A percentile compares a stretch with the other conserved stretches of the same genome.
Evolutionary conservation across 148 eudicot species (phyloP).

Genomic region (Silene conica): DNA sequence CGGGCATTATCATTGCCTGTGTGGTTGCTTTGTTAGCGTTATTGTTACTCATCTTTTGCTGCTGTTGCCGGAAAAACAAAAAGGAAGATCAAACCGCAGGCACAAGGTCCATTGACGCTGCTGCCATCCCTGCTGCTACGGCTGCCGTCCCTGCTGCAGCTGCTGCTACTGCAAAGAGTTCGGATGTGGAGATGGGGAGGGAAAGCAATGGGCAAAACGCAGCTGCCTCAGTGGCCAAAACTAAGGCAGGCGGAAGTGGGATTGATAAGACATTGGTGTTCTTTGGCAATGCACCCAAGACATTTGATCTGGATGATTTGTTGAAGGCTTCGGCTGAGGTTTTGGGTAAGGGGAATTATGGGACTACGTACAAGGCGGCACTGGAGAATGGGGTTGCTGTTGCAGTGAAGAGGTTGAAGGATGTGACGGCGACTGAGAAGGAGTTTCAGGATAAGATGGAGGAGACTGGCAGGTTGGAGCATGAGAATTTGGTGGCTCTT

Average conservation of each 20-base stretch:
- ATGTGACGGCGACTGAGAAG: slow-evolving; percentile 54
- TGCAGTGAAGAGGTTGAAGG: slow-evolving; percentile 83
- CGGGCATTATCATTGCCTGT: slow-evolving; percentile 64
- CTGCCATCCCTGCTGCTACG: neutral
- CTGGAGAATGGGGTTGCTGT: slow-evolving; percentile 56
- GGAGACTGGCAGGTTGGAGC: slow-evolving; percentile 60
- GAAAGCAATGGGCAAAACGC: slow-evolving; percentile 19
- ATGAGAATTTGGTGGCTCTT: slow-evolving; percentile 72
- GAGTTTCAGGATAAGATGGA: slow-evolving; percentile 72
- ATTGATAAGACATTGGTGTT: slow-evolving; percentile 53
- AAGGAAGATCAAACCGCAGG: neutral
- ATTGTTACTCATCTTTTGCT: slow-evolving; percentile 32
- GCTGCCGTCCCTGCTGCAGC: neutral
- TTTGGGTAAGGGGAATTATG: slow-evolving; percentile 88
- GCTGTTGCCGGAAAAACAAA: slow-evolving; percentile 34
- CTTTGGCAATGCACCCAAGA: slow-evolving; percentile 42
- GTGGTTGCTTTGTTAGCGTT: slow-evolving; percentile 43
- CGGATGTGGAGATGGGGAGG: slow-evolving; percentile 34
- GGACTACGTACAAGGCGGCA: slow-evolving; percentile 87
- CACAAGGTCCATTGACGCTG: neutral
- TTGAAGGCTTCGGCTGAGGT: slow-evolving; percentile 93
- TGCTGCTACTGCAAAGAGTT: slow-evolving; percentile 22
- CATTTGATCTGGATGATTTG: slow-evolving; percentile 71
- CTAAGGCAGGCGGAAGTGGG: slow-evolving; percentile 20
- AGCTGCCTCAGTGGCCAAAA: slow-evolving; percentile 18